Evolutionary conservation across 2,329 filamentous ascomycete species (phyloP), one percentile per base, ranked within the genome.

Genomic region (Monosporascus ibericus): DNA sequence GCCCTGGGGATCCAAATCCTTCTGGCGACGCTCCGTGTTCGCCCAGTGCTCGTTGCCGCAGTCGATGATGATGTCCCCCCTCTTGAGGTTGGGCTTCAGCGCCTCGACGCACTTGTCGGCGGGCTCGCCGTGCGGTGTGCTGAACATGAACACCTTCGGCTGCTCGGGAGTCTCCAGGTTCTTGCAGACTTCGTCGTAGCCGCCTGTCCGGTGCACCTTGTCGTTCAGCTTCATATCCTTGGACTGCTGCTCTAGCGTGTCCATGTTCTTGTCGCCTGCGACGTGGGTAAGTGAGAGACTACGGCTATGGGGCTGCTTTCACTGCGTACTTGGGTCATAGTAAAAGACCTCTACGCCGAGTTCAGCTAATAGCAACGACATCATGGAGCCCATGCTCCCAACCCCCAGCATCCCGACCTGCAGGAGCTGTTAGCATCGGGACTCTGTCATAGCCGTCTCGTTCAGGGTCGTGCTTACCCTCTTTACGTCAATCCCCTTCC

Each of bases 31-130:
- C 63, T 89, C 81, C 0, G 85, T 88, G 47, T 80, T 81, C 37
- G 75, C 69, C 68, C 82, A 88, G 63, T 86, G 75, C 66, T 89
- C 85, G 60, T 88, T 89, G 0, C 81, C 82, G 9, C 81, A 82
- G 62, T 88, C 85, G 34, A 89, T 74, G 51, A 89, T 81, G 49
- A 88, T 81, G 63, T 89, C 85, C 15, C 80, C 81, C 44, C 72
- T 71, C 18, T 76, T 73, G 3, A 89, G 69, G 55, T 80, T 83
- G 52, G 50, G 71, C 68, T 52, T 55, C 7, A 69, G 57, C 42
- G 60, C 57, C 27, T 72, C 65, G 9, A 74, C 59, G 24, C 68
- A 68, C n/a, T 64, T 63, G 56, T 74, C 71, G 6, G 67, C 69
- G 4, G 68, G 65, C 11, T 54, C 58, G 36, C 73, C 72, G 53